Evolutionary conservation across 306 rosid species (phyloP), one percentile per base, ranked within the genome.

Genomic region (Medicago lupulina): DNA sequence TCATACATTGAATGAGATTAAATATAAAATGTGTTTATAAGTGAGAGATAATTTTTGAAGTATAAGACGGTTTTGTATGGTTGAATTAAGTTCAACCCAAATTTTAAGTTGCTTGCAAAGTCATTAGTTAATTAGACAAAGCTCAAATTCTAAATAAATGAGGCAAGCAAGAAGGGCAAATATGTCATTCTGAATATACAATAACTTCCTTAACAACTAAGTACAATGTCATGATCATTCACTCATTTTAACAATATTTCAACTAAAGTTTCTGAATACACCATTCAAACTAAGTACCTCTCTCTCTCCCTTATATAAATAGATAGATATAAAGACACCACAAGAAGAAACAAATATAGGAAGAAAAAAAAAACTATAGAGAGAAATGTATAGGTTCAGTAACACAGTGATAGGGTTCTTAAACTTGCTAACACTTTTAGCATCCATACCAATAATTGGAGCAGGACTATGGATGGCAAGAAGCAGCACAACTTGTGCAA

Each of bases 381-480:
- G 44, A 66, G 31, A 89, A 2, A 82, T 92, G 96, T 85, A 88
- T 73, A 83, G 97, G 79, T 85, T 96, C 55, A 96, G 99, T 89
- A 96, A 92, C 96, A 85, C 99, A 63, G 91, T 96, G 79, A 90
- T 96, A 16, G 99, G 99, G 11, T 77, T 92, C 83, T 76, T 96
- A 78, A 96, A 96, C 86, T 82, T 96, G 79, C 71, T 96, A 18
- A 90, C 97, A 4, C 93, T 92, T 10, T 66, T 96, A 72, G 97
- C 97, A 17, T 96, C 99, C 7, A 96, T 96, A 63, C 99, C 98
- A 8, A 90, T 96, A 34, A 92, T 96, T 9, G 99, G 97, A 6
- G 96, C 92, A 54, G 99, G 98, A 1, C 65, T 96, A 71, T 96
- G 98, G 97, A 84, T 96, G 90, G 92, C 98, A 60, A 81, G 89